A percentile compares a stretch with the other conserved stretches of the same genome.
Conservation (phyloP, 2,329 filamentous ascomycete species). For the Fonsecaea erecta region DNA sequence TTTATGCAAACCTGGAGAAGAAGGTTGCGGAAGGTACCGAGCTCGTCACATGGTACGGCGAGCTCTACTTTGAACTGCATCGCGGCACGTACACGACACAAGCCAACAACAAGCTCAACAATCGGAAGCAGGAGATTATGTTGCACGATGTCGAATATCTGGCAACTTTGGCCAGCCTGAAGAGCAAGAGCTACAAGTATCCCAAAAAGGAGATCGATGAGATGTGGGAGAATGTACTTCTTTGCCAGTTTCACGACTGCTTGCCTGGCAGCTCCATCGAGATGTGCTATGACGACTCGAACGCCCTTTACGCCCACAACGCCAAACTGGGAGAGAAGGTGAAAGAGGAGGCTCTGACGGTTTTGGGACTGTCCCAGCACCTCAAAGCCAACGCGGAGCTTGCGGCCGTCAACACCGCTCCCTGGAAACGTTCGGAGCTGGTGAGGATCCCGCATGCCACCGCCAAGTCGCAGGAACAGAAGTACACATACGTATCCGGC, state of each 20-base stretch:
- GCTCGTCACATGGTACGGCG: conserved; percentile 95
- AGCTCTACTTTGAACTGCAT: conserved; percentile 97
- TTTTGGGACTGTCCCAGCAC: conserved; percentile 65
- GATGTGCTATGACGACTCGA: conserved; percentile 97
- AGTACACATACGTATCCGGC: conserved; percentile 55
- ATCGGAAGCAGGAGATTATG: conserved; percentile 81
- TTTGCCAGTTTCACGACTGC: conserved; percentile 98
- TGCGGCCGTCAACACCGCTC: conserved; percentile 79
- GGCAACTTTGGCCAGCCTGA: conserved; percentile 81
- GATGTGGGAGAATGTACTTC: conserved; percentile 90
- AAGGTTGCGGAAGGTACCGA: conserved; percentile 70
- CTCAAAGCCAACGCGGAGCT: conserved; percentile 52
- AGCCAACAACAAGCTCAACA: conserved; percentile 95
- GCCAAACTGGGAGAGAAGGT: conserved; percentile 77
- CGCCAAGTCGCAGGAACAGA: conserved; percentile 35
- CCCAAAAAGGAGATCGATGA: conserved; percentile 91
- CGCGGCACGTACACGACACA: conserved; percentile 97
- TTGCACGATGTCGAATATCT: conserved; percentile 87
- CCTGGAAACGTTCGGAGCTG: conserved; percentile 80
- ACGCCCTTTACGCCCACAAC: conserved; percentile 82
- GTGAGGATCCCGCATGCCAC: conserved; percentile 61
- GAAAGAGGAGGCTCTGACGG: conserved; percentile 69
- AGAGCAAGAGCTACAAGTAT: conserved; percentile 76
- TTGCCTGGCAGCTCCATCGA: conserved; percentile 93
- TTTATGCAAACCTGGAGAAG: conserved; percentile 83